A percentile compares a stretch with the other conserved stretches of the same genome.
Conservation (phyloP, 208 protist species). For the Angomonas deanei region DNA sequence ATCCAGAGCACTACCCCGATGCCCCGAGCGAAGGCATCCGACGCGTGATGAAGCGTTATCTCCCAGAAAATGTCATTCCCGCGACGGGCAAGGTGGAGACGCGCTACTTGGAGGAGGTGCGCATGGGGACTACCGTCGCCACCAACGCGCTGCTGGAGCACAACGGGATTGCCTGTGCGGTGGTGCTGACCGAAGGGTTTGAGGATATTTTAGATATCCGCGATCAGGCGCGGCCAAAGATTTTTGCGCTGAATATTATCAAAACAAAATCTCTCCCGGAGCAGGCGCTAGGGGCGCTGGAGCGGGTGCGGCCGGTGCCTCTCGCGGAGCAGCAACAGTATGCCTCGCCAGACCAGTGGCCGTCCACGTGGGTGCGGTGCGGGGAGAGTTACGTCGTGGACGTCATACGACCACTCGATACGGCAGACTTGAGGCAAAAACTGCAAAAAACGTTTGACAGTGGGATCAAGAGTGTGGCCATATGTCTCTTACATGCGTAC, state of each 20-base stretch:
- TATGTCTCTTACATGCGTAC: slow-evolving; percentile 94
- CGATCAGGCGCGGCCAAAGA: slow-evolving; percentile 85
- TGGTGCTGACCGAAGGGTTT: slow-evolving; percentile 92
- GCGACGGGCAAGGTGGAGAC: slow-evolving; percentile 51
- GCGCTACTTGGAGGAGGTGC: slow-evolving; percentile 79
- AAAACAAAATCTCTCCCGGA: slow-evolving; percentile 87
- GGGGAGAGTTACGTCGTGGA: slow-evolving; percentile 68
- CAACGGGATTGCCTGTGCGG: slow-evolving; percentile 87
- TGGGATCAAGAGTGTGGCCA: slow-evolving; percentile 83
- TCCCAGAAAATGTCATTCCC: slow-evolving; percentile 19
- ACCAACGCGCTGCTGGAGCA: slow-evolving; percentile 96
- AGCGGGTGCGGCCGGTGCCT: slow-evolving; percentile 77
- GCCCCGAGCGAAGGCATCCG: slow-evolving; percentile 95
- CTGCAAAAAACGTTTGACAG: slow-evolving; percentile 42
- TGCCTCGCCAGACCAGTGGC: slow-evolving; percentile 22
- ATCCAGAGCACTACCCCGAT: slow-evolving; percentile 92
- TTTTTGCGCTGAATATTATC: slow-evolving; percentile 92
- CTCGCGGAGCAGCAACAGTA: slow-evolving; percentile 26
- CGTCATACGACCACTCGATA: slow-evolving; percentile 54
- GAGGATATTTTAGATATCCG: slow-evolving; percentile 92
- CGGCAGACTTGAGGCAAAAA: slow-evolving; percentile 28
- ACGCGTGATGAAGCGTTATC: slow-evolving; percentile 65
- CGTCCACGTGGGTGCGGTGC: slow-evolving; percentile 44
- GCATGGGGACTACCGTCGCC: slow-evolving; percentile 96
- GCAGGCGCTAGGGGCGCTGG: slow-evolving; percentile 70